Conservation (phyloP, 2,329 filamentous ascomycete genomes). For the Sporothrix sp. region DNA sequence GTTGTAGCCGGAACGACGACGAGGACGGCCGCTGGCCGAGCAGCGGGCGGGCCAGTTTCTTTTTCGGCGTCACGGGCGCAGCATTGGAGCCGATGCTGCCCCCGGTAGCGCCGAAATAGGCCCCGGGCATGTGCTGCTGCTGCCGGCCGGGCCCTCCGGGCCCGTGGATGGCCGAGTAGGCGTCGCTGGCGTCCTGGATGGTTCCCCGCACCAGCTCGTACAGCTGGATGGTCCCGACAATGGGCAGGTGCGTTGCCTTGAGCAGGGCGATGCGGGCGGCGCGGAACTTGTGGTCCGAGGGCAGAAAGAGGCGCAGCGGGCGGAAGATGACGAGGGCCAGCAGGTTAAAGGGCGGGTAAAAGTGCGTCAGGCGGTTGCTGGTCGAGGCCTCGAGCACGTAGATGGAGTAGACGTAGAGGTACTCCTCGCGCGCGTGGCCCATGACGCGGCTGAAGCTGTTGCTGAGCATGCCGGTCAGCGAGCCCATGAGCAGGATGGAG, state of each 20-base stretch:
- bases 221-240: constrained; percentile 58
- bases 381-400: constrained; percentile 59
- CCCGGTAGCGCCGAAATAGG: background rate
- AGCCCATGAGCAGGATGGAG: constrained; percentile 69
- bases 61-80: constrained; percentile 6
- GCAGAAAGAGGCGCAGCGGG: constrained; percentile 59
- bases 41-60: constrained; percentile 7
- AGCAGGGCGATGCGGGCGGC: constrained; percentile 51
- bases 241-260: constrained; percentile 54
- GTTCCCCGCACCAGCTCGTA: constrained; percentile 48
- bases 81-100: background rate
- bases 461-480: constrained; percentile 66
- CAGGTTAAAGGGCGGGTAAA: constrained; percentile 64
- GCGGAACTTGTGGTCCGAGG: constrained; percentile 54
- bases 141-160: too few relatives aligned
- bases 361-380: constrained; percentile 58
- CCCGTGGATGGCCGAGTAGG: constrained; percentile 41
- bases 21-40: constrained; percentile 3
- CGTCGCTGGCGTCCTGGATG: constrained; percentile 27
- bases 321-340: constrained; percentile 62
- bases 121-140: constrained; percentile 17
- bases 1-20: constrained; percentile 4
- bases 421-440: constrained; percentile 60
- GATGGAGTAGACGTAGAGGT: constrained; percentile 64
- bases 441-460: constrained; percentile 62